Evolutionary conservation across 306 rosid species (phyloP).

Genomic region (Corylus americana): DNA sequence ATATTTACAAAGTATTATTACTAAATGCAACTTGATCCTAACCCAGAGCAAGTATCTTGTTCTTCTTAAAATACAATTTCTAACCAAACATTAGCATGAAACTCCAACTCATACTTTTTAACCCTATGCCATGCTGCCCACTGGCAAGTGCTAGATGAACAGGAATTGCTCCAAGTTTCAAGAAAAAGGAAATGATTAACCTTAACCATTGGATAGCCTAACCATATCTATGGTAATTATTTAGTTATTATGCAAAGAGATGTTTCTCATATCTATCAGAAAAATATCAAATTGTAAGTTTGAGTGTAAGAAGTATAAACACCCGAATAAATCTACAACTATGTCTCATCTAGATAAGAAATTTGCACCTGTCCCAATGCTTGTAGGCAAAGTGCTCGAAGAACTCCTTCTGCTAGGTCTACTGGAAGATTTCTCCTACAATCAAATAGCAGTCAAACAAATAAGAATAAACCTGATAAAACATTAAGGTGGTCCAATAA

Average conservation of each 20-base stretch:
- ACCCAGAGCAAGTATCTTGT: neutral
- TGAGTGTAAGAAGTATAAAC: slow-evolving; percentile 7
- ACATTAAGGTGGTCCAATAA: slow-evolving; percentile 13
- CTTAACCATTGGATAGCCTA: neutral
- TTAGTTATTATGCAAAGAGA: neutral
- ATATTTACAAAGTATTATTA: neutral
- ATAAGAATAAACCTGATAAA: slow-evolving; percentile 20
- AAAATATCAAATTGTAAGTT: slow-evolving; percentile 16
- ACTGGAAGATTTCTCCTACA: slow-evolving; percentile 90
- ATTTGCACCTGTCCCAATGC: slow-evolving; percentile 85
- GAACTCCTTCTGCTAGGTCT: slow-evolving; percentile 92
- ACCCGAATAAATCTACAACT: neutral
- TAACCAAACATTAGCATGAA: neutral
- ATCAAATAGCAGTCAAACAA: slow-evolving; percentile 30
- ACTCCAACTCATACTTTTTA: neutral
- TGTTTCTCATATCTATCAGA: slow-evolving; percentile 5
- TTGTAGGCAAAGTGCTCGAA: slow-evolving; percentile 89
- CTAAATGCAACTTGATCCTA: neutral
- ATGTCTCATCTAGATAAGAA: slow-evolving; percentile 20
- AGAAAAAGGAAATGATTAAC: neutral
- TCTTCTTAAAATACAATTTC: neutral
- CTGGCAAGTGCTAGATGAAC: neutral
- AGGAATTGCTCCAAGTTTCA: neutral
- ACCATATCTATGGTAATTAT: neutral
- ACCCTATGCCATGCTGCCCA: neutral